Percentiles rank a stretch among this genome's conserved stretches.
Conservation (phyloP, 2,329 filamentous ascomycete species). For the Didymella glomerata region DNA sequence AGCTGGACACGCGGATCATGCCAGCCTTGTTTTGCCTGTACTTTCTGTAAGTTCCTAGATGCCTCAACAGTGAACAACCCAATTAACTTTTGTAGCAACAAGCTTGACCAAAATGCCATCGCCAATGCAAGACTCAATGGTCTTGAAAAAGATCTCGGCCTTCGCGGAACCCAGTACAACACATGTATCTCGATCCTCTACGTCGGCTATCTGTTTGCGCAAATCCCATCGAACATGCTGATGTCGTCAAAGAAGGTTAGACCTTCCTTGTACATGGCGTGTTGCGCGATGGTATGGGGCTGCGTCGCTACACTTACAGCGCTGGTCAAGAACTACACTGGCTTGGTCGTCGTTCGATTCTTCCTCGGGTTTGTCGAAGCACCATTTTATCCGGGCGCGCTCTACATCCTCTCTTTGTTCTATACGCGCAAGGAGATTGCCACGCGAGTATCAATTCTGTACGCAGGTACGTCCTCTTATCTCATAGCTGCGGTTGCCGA, state of each 20-base stretch:
- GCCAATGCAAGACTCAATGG: slow-evolving; percentile 69
- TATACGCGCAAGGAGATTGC: slow-evolving; percentile 64
- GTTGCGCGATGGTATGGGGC: slow-evolving; percentile 47
- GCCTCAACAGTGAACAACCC: neutral
- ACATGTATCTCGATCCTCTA: slow-evolving; percentile 52
- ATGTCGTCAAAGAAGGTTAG: slow-evolving; percentile 46
- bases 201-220: slow-evolving; percentile 37
- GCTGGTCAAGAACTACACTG: slow-evolving; percentile 38
- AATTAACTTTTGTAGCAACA: slow-evolving; percentile 34
- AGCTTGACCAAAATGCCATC: slow-evolving; percentile 68
- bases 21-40: slow-evolving; percentile 50
- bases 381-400: slow-evolving; percentile 66
- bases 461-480: slow-evolving; percentile 13
- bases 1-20: slow-evolving; percentile 39
- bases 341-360: slow-evolving; percentile 41
- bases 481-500: neutral
- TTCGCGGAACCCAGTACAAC: slow-evolving; percentile 38
- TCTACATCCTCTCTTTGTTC: slow-evolving; percentile 69
- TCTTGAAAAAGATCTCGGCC: slow-evolving; percentile 61
- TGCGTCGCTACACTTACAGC: slow-evolving; percentile 40
- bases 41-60: slow-evolving; percentile 36
- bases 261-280: slow-evolving; percentile 42
- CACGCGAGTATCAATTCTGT: slow-evolving; percentile 25
- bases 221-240: slow-evolving; percentile 57
- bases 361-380: slow-evolving; percentile 43